A percentile compares a stretch with the other conserved stretches of the same genome.
Conservation (phyloP, 352 stramenopile genomes). For the Phytopythium litorale region DNA sequence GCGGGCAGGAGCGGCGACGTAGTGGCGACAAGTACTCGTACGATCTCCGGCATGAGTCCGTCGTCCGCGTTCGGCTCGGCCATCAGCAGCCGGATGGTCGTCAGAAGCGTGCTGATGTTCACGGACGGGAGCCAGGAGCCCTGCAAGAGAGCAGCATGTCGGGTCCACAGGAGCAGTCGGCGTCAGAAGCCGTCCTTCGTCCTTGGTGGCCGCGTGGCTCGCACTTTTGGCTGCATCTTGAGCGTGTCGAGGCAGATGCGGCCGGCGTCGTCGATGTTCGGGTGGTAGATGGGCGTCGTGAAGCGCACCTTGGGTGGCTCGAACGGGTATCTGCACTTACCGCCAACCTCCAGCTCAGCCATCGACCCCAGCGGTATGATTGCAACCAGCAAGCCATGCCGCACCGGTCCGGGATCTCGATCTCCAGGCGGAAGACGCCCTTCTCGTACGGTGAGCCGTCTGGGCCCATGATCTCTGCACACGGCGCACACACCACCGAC, state of each 20-base stretch:
- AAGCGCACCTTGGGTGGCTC: constrained; percentile 81
- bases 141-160: constrained; percentile 13
- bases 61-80: constrained; percentile 89
- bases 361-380: neutral
- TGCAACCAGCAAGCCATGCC: neutral
- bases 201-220: neutral
- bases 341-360: neutral
- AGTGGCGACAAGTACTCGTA: constrained; percentile 15
- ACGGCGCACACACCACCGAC: neutral
- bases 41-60: constrained; percentile 88
- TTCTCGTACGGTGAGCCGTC: constrained; percentile 83
- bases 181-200: neutral
- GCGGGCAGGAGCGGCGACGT: neutral
- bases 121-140: constrained; percentile 90
- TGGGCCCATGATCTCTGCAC: constrained; percentile 69
- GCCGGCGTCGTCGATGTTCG: constrained; percentile 83
- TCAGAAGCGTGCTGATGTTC: constrained; percentile 89
- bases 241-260: constrained; percentile 90
- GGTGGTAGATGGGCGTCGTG: constrained; percentile 78
- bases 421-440: constrained; percentile 66
- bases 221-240: constrained; percentile 88
- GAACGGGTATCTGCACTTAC: constrained; percentile 62
- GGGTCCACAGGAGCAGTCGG: neutral
- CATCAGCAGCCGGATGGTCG: constrained; percentile 90
- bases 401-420: constrained; percentile 68